Evolutionary conservation across 2,329 filamentous ascomycete species (phyloP), one percentile per base, ranked within the genome.

Genomic region (Kalmusia sp.): DNA sequence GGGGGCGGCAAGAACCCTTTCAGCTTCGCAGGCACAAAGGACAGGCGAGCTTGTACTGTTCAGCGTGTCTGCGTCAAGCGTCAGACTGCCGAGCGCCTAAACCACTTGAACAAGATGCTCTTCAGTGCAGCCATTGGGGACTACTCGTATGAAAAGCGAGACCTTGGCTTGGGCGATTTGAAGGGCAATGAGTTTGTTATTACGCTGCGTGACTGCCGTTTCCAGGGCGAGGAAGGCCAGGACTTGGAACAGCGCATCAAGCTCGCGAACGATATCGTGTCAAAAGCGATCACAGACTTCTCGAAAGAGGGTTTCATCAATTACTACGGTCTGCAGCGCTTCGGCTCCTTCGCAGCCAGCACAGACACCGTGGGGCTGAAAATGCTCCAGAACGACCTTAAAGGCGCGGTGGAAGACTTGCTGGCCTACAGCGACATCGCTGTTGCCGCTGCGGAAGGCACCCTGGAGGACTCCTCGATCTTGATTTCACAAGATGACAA

Each of bases 271-370:
- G 70, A 79, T 5, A 77, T 84, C 27, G 79, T 91, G 57, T 69
- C 82, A 56, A 68, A 80, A 56, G 82, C 91, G 1, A 78, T 96
- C 45, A 78, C 83, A 35, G 85, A 88, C 58, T 85, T 98, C 61
- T 80, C 83, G 49, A 77, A 86, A 37, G 83, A 88, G 38, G 95
- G 95, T 2, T 99, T 96, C 80, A 87, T 99, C 76, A 99, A 99
- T 76, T 99, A 98, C 78, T 99, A 93, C 69, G 95, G 95, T 7
- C 86, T 98, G n/a, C 95, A 99, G 76, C 87, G 95, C 21, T 99
- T 99, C 66, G 95, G 95, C 24, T 93, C 92, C 0, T 93, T 95
- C 73, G 80, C 86, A 24, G 89, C 91, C 11, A 90, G 92, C 28
- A 99, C 95, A 0, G 92, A 98, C 67, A 84, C 88, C 34, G 80